Percentiles rank a stretch among this genome's conserved stretches.
Evolutionary conservation across 228 moss, liverwort and hornwort species (phyloP).

Genomic region (Sphagnum fallax): DNA sequence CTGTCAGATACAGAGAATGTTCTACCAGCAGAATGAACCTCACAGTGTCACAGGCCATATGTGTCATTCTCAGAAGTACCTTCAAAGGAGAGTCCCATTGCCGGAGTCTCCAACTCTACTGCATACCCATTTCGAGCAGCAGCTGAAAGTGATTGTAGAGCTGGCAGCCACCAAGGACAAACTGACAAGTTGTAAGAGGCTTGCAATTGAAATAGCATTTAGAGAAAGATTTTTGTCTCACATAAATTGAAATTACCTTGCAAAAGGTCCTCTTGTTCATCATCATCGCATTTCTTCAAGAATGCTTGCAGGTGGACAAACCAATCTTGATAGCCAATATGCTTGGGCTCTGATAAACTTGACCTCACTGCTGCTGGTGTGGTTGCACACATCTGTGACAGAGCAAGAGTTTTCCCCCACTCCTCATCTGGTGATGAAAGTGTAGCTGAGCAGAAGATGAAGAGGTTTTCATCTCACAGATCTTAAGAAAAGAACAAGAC

Average conservation of each 20-base stretch:
- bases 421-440: constrained; percentile 35
- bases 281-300: constrained; percentile 58
- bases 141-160: too few relatives aligned
- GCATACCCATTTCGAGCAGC: too few relatives aligned
- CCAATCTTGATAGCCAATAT: constrained; percentile 36
- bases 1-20: too few relatives aligned
- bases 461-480: too few relatives aligned
- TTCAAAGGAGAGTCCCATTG: background rate
- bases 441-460: background rate
- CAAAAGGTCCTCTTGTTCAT: constrained; percentile 28
- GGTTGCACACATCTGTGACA: constrained; percentile 33
- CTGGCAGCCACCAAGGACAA: background rate
- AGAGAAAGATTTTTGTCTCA: background rate
- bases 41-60: too few relatives aligned
- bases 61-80: background rate
- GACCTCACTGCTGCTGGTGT: constrained; percentile 14
- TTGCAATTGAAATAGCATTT: background rate
- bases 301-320: constrained; percentile 48
- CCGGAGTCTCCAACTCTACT: too few relatives aligned
- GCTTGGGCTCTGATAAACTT: constrained; percentile 13
- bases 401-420: constrained; percentile 64
- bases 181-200: background rate
- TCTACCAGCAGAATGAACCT: background rate
- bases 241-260: constrained; percentile 28
- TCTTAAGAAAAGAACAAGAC: too few relatives aligned